Evolutionary conservation across 331 rosid species (phyloP), one percentile per base, ranked within the genome.

Genomic region (Pyrus hybrid): DNA sequence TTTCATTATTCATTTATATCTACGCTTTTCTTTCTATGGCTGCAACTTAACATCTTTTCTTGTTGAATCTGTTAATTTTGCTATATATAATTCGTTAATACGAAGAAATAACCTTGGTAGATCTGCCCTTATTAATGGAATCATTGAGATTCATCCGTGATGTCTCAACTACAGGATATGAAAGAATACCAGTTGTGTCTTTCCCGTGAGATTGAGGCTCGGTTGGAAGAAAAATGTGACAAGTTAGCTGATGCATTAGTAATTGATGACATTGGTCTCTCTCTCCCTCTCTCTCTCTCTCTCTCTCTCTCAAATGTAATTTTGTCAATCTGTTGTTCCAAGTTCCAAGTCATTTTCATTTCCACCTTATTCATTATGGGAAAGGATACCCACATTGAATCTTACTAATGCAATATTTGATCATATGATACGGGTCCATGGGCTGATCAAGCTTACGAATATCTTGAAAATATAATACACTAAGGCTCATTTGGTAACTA

Each of bases 211-310:
- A 80, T 92, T 60, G 99, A 92, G 76, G 89, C 79, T 73, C 92
- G 97, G 76, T 80, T 95, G 77, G 87, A 89, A 75, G 77, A 67
- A 72, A 92, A 95, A 84, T 92, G 93, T 76, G 97, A 92, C 66
- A 83, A 77, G 75, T 74, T 92, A 64, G 89, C 88, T 14, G 87
- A 90, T 73, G 89, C 93, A 51, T 84, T 95, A 84, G 33, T 80
- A 62, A 78, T 90, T 88, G 97, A 95, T 73, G 93, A 90, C 74
- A 84, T 74, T 49, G 97, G 97, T 95, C 83, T 47, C 54, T 47
- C 51, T 45, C 51, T 45, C 13, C 53, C 67, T 35, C 47, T 7
- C 74, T 49, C 47, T 7, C 74, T 49, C 51, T 32, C 63, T 61
- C 10, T 65, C 20, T n/a, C 49, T 11, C 71, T 30, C 54, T 65